A percentile compares a stretch with the other conserved stretches of the same genome.
Conservation (phyloP, 179 eudicot species). For the Silene vulgaris region DNA sequence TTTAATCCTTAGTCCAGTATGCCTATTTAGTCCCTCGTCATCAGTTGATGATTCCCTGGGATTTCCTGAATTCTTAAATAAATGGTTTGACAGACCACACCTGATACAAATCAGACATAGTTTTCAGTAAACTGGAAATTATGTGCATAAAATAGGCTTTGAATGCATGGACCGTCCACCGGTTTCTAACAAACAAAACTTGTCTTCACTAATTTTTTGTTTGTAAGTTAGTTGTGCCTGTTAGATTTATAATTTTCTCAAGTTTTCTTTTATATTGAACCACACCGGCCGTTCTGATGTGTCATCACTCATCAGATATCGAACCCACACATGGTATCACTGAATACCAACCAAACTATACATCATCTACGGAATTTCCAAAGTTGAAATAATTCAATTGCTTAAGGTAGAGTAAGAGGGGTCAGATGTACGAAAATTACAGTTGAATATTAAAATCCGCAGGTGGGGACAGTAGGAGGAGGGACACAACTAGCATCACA, state of each 20-base stretch:
- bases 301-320: neutral
- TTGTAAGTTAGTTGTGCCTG: no score
- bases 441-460: neutral
- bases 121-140: conserved; percentile 10
- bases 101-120: conserved; percentile 15
- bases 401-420: neutral
- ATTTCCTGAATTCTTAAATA: neutral
- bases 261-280: neutral
- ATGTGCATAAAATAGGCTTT: neutral
- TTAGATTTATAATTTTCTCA: neutral
- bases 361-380: neutral
- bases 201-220: neutral
- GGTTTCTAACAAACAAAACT: neutral
- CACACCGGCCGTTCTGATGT: neutral
- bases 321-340: neutral
- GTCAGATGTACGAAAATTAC: neutral
- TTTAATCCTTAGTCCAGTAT: neutral
- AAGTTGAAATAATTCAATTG: neutral
- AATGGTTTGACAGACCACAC: neutral
- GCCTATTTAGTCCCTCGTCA: neutral
- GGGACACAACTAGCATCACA: conserved; percentile 33
- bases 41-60: neutral
- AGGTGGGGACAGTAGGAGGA: conserved; percentile 31
- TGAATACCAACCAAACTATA: neutral
- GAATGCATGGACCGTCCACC: conserved; percentile 24